Evolutionary conservation across 139 green algal genomes (phyloP), one percentile per base, ranked within the genome.

Genomic region (Picochlorum costavermella): DNA sequence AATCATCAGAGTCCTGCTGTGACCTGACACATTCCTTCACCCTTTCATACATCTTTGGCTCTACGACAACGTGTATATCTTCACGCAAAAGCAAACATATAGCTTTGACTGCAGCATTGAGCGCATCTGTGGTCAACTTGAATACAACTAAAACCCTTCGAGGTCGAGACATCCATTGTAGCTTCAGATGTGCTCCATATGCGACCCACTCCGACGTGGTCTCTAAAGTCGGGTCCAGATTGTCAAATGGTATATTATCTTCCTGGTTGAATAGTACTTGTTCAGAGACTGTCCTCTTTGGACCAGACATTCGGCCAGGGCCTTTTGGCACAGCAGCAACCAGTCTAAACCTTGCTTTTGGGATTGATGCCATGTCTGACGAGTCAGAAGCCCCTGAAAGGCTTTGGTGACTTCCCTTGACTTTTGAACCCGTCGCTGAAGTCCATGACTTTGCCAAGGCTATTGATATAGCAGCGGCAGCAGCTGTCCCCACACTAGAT

Each of bases 401-500:
- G 12, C 26, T 26, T 4, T 64, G n/a, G 13, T 55, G 45, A 64
- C 23, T 28, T 14, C 59, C 58, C 11, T 40, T 40, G 33, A 23
- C 46, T 44, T 31, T 44, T 28, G 16, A 6, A 46, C 14, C 70
- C 72, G 14, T 61, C 63, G 5, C 33, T 40, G 73, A 49, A 33
- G 75, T 68, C 74, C 80, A 86, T 3, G 74, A 76, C 2, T 83
- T 57, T 3, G 80, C 80, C 45, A 86, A 70, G 0, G 80, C 80
- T 43, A 84, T 78, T 11, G 80, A 84, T 23, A 86, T 79, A 5
- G 80, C 80, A 3, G 80, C 80, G 1, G 80, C 80, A 2, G 80
- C 80, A n/a, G 74, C 71, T 14, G 81, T 67, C 5, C 80, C 80
- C 2, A 86, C 80, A 3, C 80, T 79, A 5, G 71, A 67, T 13